Conservation (phyloP, 495 filamentous ascomycete species). For the Neurospora terricola region DNA sequence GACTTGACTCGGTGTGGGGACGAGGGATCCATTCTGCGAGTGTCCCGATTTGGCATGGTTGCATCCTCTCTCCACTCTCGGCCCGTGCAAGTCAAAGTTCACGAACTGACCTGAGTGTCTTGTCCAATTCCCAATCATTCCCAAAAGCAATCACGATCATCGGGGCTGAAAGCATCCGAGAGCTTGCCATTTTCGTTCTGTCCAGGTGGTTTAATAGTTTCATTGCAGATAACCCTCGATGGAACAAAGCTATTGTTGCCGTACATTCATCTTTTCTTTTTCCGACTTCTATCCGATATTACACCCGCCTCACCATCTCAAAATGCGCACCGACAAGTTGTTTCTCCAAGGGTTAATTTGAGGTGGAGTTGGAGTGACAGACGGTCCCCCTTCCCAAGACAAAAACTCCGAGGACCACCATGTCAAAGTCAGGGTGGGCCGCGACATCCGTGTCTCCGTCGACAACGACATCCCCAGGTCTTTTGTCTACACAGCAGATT, state of each 20-base stretch:
- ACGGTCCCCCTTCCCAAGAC: background rate
- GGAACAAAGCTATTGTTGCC: background rate
- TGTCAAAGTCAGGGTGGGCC: background rate
- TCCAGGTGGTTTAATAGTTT: background rate
- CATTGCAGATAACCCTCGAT: background rate
- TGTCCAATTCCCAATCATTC: background rate
- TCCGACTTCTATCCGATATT: background rate
- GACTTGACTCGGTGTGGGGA: background rate
- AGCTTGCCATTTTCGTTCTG: background rate
- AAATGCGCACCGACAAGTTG: background rate
- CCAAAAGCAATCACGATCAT: background rate
- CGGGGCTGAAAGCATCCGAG: background rate
- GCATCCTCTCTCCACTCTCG: background rate
- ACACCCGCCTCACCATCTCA: background rate
- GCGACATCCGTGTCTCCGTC: background rate
- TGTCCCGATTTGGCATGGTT: background rate
- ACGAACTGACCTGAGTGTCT: background rate
- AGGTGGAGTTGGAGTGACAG: background rate
- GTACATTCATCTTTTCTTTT: background rate
- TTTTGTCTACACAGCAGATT: background rate
- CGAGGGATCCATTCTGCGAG: background rate
- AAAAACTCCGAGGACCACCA: background rate
- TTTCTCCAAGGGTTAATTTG: background rate
- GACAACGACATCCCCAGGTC: background rate
- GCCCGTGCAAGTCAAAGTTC: background rate